Evolutionary conservation across 192 early-diverging fungal genomes (phyloP).

Genomic region (Podila horticola): DNA sequence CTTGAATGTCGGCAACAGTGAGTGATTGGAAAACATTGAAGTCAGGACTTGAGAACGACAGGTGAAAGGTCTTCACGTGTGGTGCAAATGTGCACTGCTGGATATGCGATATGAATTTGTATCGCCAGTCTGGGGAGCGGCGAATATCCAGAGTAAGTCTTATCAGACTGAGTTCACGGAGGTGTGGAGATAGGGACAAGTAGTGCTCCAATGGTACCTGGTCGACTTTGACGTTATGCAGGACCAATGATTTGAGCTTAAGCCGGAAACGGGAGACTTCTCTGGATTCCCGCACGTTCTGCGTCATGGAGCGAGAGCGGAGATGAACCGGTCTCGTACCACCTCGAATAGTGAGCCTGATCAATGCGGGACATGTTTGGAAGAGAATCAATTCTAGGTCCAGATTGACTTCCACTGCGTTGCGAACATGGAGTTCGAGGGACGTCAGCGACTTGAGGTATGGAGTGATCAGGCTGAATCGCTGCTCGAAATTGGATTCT

Average conservation of each 20-base stretch:
- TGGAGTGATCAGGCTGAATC: not conserved
- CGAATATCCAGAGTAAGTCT: not conserved
- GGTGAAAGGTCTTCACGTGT: not conserved
- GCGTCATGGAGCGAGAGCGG: not conserved
- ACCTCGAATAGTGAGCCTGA: not conserved
- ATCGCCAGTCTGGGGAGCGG: not conserved
- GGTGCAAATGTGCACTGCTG: not conserved
- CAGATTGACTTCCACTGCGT: not conserved
- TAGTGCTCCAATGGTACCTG: not conserved
- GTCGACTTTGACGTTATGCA: not conserved
- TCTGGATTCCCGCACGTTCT: not conserved
- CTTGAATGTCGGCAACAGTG: not conserved
- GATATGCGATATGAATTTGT: not conserved
- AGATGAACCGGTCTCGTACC: not conserved
- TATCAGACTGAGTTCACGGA: not conserved
- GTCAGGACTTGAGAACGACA: not conserved
- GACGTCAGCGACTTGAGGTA: not conserved
- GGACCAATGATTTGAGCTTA: not conserved
- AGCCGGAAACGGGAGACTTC: not conserved
- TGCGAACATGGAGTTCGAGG: not conserved
- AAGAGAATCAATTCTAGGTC: not conserved
- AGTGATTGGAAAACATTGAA: not conserved
- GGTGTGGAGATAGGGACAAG: not conserved
- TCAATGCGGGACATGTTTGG: not conserved
- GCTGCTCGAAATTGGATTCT: not conserved